Conservation (phyloP, 1,284 basidiomycete genomes). For the Sanghuangporus weigelae region DNA sequence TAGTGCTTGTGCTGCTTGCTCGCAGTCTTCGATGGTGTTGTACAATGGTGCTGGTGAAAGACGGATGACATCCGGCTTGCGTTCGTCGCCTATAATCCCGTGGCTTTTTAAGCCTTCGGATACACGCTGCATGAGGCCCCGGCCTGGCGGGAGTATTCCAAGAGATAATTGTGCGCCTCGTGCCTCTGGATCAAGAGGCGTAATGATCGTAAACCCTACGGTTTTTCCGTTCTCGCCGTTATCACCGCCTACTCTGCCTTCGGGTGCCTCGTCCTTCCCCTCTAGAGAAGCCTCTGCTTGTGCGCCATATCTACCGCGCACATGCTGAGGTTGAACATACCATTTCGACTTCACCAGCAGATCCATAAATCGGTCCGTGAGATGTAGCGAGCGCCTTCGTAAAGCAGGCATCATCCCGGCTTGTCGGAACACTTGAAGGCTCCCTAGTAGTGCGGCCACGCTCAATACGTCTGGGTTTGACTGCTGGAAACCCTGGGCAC, state of each 20-base stretch:
- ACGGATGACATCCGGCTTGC: conserved; percentile 86
- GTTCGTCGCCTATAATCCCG: conserved; percentile 87
- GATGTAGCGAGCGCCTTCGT: conserved; percentile 59
- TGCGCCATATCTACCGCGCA: conserved; percentile 29
- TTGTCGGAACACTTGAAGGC: conserved; percentile 74
- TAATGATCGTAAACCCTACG: conserved; percentile 82
- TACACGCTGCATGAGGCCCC: conserved; percentile 68
- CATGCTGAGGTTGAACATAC: conserved; percentile 46
- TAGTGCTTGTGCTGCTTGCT: conserved; percentile 57
- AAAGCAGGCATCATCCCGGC: conserved; percentile 70
- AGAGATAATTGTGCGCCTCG: conserved; percentile 87
- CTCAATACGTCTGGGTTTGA: conserved; percentile 88
- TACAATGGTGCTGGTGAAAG: conserved; percentile 83
- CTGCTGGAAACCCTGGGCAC: conserved; percentile 94
- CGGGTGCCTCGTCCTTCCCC: conserved; percentile 10
- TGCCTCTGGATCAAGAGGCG: conserved; percentile 58
- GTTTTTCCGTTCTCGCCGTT: conserved; percentile 19
- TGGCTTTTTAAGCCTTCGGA: conserved; percentile 53
- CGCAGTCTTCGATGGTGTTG: conserved; percentile 75
- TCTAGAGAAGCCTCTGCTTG: conserved; percentile 3
- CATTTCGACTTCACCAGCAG: conserved; percentile 58
- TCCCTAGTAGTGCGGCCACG: conserved; percentile 74
- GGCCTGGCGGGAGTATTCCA: conserved; percentile 61
- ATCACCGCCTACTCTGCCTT: background rate
- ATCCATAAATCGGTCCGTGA: conserved; percentile 70